Percentiles rank a stretch among this genome's conserved stretches.
Evolutionary conservation across 495 filamentous ascomycete genomes (phyloP).

Genomic region (Niebla homalea): DNA sequence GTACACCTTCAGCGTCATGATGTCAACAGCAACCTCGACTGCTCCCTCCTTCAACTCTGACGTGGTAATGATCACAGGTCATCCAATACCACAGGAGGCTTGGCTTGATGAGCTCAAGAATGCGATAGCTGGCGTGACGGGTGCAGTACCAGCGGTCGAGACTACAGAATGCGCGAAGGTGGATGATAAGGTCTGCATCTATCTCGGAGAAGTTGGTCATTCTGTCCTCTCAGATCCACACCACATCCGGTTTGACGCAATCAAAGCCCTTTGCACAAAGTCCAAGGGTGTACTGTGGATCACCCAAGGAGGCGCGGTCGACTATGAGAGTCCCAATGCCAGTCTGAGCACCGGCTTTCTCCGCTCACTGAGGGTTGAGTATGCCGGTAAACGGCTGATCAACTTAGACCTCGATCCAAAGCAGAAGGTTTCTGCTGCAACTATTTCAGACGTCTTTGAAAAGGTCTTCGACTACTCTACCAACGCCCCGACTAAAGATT

Average conservation of each 20-base stretch:
- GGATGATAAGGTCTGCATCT: too few relatives aligned
- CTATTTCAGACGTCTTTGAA: slow-evolving; percentile 1
- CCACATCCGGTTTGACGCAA: neutral
- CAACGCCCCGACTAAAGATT: slow-evolving; percentile 1
- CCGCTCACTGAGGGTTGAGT: slow-evolving; percentile 15
- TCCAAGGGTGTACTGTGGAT: slow-evolving; percentile 15
- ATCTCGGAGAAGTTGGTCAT: neutral
- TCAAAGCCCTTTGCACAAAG: neutral
- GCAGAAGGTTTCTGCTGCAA: neutral
- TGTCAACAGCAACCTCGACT: neutral
- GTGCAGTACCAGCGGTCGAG: too few relatives aligned
- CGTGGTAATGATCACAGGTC: too few relatives aligned
- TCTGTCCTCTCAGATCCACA: neutral
- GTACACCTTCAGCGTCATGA: slow-evolving; percentile 2
- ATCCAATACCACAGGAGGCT: too few relatives aligned
- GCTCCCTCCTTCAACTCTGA: too few relatives aligned
- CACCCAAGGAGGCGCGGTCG: slow-evolving; percentile 13
- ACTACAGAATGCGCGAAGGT: neutral
- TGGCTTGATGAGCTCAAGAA: too few relatives aligned
- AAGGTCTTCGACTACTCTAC: neutral
- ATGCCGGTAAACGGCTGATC: slow-evolving; percentile 5
- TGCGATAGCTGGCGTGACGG: too few relatives aligned
- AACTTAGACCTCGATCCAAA: slow-evolving; percentile 17
- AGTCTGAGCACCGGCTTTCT: slow-evolving; percentile 14
- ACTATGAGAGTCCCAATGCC: slow-evolving; percentile 4